Conservation (phyloP, 306 rosid genomes). For the Hylodesmum podocarpum region DNA sequence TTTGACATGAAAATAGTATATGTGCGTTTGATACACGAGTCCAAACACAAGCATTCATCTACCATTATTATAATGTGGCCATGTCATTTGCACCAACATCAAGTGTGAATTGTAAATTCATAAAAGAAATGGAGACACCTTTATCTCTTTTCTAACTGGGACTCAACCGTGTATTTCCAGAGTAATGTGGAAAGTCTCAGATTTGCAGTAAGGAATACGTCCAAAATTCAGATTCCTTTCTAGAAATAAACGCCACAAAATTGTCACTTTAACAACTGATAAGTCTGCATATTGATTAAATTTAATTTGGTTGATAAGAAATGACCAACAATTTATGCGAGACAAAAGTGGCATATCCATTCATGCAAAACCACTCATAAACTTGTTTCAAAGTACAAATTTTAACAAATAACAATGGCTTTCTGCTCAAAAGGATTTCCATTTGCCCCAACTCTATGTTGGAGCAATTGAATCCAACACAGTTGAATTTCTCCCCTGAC, state of each 20-base stretch:
- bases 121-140: not conserved
- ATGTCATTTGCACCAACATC: not conserved
- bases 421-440: no score
- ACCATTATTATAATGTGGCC: not conserved
- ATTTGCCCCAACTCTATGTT: no score
- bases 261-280: not conserved
- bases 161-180: not conserved
- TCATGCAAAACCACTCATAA: no score
- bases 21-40: not conserved
- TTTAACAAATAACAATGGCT: no score
- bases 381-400: no score
- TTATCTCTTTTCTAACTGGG: not conserved
- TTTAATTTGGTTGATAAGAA: no score
- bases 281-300: no score
- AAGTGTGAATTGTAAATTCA: not conserved
- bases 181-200: not conserved
- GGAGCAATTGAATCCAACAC: no score
- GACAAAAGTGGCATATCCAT: no score
- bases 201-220: not conserved
- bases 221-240: slow-evolving; percentile 10
- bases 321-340: no score
- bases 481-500: no score
- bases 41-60: not conserved
- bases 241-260: not conserved
- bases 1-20: not conserved